A percentile compares a stretch with the other conserved stretches of the same genome.
These are phyloP conservation scores for Cladosporium sp. DNA, from an alignment of 2,329 filamentous ascomycete genomes.

Conservation along the genomic window DNA sequence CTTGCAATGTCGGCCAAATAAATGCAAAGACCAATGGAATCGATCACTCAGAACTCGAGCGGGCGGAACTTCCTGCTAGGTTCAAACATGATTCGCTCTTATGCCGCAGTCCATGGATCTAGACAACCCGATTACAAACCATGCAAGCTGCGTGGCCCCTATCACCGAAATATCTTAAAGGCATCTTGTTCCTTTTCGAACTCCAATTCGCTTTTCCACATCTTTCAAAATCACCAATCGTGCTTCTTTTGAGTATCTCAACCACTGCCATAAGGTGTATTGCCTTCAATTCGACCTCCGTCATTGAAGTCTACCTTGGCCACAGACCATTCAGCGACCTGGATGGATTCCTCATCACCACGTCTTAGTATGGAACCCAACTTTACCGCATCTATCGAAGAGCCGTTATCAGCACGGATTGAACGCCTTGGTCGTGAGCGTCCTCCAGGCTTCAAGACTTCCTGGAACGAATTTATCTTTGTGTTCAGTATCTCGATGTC, in stretches of 20 bases:
- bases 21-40: background rate
- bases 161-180: background rate
- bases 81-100: background rate
- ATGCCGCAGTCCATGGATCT: no score
- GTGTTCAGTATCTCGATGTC: slow-evolving; percentile 50
- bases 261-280: background rate
- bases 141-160: no score
- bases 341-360: background rate
- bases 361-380: background rate
- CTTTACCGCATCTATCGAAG: background rate
- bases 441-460: slow-evolving; percentile 55
- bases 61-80: background rate
- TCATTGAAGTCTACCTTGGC: background rate
- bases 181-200: background rate
- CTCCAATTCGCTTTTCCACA: no score
- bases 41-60: background rate
- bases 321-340: background rate
- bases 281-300: no score
- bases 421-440: slow-evolving; percentile 63
- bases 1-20: background rate
- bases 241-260: background rate
- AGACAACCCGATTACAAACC: no score
- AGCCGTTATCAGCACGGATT: slow-evolving; percentile 34
- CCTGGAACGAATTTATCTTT: slow-evolving; percentile 59
- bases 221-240: background rate